Percentiles rank a stretch among this genome's conserved stretches.
phyloP scores from a whole-genome alignment of 1,284 basidiomycete genomes.

The Apiotrichum laibachii region DNA sequence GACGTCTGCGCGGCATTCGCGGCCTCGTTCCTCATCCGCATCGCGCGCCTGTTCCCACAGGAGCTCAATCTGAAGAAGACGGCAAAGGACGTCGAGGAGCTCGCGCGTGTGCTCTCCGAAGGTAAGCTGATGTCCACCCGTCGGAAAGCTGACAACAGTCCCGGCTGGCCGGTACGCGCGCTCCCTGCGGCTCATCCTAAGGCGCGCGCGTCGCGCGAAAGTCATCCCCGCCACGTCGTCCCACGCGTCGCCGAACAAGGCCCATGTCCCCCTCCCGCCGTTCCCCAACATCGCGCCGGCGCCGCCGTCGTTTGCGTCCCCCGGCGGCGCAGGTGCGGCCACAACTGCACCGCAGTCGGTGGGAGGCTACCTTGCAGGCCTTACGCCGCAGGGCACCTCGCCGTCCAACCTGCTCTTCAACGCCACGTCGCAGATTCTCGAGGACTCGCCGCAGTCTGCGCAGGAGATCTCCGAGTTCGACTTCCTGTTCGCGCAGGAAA shows the following conservation, averaged over 20 bases:
- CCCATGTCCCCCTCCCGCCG: conserved; percentile 21
- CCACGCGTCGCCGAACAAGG: conserved; percentile 39
- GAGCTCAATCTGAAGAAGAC: conserved; percentile 76
- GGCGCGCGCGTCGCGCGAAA: conserved; percentile 69
- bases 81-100: conserved; percentile 70
- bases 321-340: not conserved
- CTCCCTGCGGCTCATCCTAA: conserved; percentile 80
- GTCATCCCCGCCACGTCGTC: conserved; percentile 51
- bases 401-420: conserved; percentile 29
- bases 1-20: conserved; percentile 90
- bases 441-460: conserved; percentile 45
- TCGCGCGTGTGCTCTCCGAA: conserved; percentile 69
- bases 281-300: conserved; percentile 12
- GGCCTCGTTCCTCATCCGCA: conserved; percentile 79
- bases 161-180: conserved; percentile 85
- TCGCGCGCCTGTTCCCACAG: conserved; percentile 79
- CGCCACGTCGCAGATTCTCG: conserved; percentile 35
- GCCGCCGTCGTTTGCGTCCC: not conserved
- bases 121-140: conserved; percentile 59
- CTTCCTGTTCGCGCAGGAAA: conserved; percentile 47
- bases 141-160: conserved; percentile 57
- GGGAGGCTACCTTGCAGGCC: too few species aligned
- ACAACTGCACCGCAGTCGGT: not conserved
- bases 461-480: conserved; percentile 50
- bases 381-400: conserved; percentile 5